Percentiles rank a stretch among this genome's conserved stretches.
Conservation (phyloP, 2,329 filamentous ascomycete genomes). For the Fusarium sp. region DNA sequence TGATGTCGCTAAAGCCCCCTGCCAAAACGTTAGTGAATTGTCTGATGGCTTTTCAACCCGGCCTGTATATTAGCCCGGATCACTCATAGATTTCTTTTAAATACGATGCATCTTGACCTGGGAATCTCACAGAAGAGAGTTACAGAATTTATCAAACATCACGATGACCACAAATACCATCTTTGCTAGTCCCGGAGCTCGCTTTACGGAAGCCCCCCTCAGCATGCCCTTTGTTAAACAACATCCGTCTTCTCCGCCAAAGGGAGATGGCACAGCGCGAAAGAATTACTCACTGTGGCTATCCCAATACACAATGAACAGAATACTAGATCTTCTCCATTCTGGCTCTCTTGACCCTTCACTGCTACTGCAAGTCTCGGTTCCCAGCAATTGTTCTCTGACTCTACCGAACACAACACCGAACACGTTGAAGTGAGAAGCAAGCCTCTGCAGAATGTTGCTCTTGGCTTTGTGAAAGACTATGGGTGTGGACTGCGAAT, state of each 20-base stretch:
- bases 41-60: not conserved
- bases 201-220: not conserved
- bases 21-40: not conserved
- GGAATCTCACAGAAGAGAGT: not conserved
- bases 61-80: not conserved
- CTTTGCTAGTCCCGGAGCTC: too few relatives aligned
- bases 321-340: not conserved
- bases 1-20: not conserved
- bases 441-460: not conserved
- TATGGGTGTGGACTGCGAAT: accelerated
- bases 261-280: not conserved
- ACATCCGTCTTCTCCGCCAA: not conserved
- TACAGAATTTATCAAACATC: accelerated
- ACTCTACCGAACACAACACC: not conserved
- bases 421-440: not conserved
- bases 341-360: not conserved
- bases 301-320: not conserved
- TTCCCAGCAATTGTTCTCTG: not conserved
- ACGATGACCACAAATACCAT: not conserved
- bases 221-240: not conserved
- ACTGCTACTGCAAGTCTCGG: not conserved
- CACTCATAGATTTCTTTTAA: not conserved
- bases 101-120: not conserved
- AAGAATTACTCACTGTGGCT: not conserved
- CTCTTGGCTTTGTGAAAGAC: not conserved